Conservation (phyloP, 306 rosid genomes). For the Medicago ruthenica region DNA sequence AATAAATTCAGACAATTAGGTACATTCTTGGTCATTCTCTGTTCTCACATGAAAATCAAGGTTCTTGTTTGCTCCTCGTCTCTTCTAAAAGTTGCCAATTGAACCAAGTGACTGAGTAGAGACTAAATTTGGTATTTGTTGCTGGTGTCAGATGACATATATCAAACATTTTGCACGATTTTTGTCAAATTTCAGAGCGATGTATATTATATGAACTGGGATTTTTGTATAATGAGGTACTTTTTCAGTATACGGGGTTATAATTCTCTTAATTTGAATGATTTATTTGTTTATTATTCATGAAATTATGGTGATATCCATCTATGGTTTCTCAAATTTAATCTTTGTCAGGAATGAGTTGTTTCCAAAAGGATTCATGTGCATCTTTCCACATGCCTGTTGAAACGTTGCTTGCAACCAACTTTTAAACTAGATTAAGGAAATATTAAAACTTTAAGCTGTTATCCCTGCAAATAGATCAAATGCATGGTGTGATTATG, state of each 20-base stretch:
- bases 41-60: constrained; percentile 13
- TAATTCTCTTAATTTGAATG: constrained; percentile 34
- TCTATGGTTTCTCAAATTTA: constrained; percentile 18
- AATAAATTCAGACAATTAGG: constrained; percentile 43
- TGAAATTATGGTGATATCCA: constrained; percentile 18
- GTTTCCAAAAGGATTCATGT: constrained; percentile 31
- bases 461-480: background rate
- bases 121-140: constrained; percentile 28
- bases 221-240: constrained; percentile 27
- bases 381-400: constrained; percentile 2
- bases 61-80: constrained; percentile 33
- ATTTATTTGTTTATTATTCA: constrained; percentile 26
- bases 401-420: background rate
- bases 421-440: background rate
- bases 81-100: constrained; percentile 17
- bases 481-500: constrained; percentile 1
- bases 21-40: constrained; percentile 34
- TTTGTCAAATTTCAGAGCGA: constrained; percentile 40
- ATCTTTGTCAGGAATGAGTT: background rate
- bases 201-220: constrained; percentile 38
- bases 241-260: constrained; percentile 14
- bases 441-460: constrained; percentile 14
- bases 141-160: background rate
- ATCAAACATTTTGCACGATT: constrained; percentile 36
- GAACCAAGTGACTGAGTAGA: constrained; percentile 33